Conservation (phyloP, 345 rosid species). For the Lenwebbia sp. region DNA sequence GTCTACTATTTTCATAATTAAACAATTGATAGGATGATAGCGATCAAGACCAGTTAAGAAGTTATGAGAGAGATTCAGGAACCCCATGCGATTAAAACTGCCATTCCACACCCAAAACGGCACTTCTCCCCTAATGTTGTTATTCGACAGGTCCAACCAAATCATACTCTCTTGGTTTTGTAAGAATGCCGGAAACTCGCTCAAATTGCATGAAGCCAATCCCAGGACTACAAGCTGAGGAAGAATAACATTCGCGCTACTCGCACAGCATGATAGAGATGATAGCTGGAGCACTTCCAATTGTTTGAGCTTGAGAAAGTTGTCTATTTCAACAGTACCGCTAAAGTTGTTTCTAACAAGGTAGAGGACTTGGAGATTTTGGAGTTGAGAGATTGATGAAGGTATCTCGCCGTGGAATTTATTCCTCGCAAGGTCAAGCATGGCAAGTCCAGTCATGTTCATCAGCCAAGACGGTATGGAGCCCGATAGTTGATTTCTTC, state of each 20-base stretch:
- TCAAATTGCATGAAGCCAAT: not conserved
- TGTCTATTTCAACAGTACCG: not conserved
- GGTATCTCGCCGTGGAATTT: no score
- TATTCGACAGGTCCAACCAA: not conserved
- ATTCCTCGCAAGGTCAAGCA: not conserved
- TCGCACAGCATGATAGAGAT: not conserved
- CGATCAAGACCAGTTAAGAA: not conserved
- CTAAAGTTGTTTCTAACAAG: not conserved
- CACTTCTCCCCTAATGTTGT: not conserved
- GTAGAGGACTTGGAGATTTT: not conserved
- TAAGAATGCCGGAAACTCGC: not conserved
- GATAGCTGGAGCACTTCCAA: not conserved
- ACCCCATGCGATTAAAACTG: not conserved
- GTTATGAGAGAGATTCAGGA: not conserved
- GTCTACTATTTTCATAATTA: not conserved
- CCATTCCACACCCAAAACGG: not conserved
- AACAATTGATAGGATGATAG: not conserved
- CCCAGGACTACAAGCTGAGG: fast-evolving
- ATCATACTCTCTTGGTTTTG: not conserved
- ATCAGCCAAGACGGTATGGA: not conserved
- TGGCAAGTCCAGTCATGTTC: not conserved
- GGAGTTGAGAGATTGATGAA: not conserved
- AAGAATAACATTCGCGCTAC: not conserved
- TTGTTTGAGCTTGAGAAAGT: not conserved
- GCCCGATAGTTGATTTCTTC: not conserved